Conservation (phyloP, 192 early-diverging fungal genomes). For the Cetraspora pellucida region DNA sequence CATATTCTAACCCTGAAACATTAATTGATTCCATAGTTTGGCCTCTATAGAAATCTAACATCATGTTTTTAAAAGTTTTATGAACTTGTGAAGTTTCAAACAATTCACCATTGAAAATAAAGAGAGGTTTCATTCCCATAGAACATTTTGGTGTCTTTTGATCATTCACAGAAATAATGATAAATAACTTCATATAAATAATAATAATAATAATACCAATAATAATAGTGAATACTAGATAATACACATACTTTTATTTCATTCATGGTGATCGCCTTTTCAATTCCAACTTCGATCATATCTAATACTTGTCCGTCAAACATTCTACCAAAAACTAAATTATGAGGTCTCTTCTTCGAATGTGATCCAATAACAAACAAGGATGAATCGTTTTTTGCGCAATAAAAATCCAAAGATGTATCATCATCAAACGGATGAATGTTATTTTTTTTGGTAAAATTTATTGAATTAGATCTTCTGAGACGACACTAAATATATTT, state of each 20-base stretch:
- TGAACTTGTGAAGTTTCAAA: slow-evolving; percentile 74
- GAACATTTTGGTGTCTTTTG: slow-evolving; percentile 63
- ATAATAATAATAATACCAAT: not conserved
- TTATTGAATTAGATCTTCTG: slow-evolving; percentile 86
- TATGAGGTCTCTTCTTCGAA: slow-evolving; percentile 96
- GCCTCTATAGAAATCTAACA: slow-evolving; percentile 90
- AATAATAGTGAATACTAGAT: not conserved
- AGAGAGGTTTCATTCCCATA: slow-evolving; percentile 84
- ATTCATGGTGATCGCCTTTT: slow-evolving; percentile 66
- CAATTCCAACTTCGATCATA: slow-evolving; percentile 92
- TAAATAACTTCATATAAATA: not conserved
- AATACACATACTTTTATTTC: slow-evolving; percentile 59
- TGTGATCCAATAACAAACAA: slow-evolving; percentile 89
- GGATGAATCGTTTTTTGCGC: slow-evolving; percentile 94
- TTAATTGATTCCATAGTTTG: slow-evolving; percentile 75
- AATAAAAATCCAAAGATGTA: slow-evolving; percentile 87
- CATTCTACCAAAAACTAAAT: slow-evolving; percentile 86
- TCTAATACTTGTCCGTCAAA: slow-evolving; percentile 95
- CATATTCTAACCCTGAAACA: slow-evolving; percentile 86
- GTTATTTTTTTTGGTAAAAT: slow-evolving; percentile 93
- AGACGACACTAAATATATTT: slow-evolving; percentile 65
- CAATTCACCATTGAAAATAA: slow-evolving; percentile 89
- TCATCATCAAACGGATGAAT: slow-evolving; percentile 97
- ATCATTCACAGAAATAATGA: not conserved
- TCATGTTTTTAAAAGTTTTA: slow-evolving; percentile 76